Evolutionary conservation across 1,284 basidiomycete species (phyloP).

Genomic region (Trichosporon faecale): DNA sequence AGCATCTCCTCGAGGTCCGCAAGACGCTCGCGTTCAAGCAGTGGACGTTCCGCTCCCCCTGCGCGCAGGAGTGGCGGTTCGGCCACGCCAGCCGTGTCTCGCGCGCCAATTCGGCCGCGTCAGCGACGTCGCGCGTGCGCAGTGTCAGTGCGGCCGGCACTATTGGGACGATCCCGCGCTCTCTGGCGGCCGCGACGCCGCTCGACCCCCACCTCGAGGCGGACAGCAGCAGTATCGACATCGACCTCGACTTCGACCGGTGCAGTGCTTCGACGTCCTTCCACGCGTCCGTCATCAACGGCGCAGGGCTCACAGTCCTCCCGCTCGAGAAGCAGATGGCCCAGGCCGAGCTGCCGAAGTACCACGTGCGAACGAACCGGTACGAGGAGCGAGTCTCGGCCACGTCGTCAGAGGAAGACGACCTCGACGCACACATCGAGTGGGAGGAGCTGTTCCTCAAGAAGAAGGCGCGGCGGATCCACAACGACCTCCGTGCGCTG

Average conservation of each 20-base stretch:
- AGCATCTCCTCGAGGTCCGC: constrained; percentile 79
- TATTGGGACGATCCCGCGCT: neutral
- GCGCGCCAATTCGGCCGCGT: neutral
- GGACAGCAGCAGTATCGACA: neutral
- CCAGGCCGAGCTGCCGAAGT: neutral
- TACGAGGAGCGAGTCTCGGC: constrained; percentile 3
- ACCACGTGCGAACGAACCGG: neutral
- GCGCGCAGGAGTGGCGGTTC: neutral
- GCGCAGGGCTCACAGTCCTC: neutral
- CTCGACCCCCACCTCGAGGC: neutral
- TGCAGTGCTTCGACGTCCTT: neutral
- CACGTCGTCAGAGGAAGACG: neutral
- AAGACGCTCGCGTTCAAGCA: constrained; percentile 61
- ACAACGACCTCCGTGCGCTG: neutral
- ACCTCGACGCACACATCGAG: neutral
- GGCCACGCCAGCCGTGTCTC: neutral
- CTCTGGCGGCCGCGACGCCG: neutral
- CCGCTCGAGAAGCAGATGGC: neutral
- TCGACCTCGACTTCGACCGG: neutral
- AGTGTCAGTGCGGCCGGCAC: constrained; percentile 6
- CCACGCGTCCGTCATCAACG: neutral
- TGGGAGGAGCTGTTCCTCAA: neutral
- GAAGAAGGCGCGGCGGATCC: neutral
- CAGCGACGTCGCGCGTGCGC: neutral
- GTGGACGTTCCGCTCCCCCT: constrained; percentile 39